Conservation (phyloP, 805 yeast species). For the Nadsonia fulvescens region DNA sequence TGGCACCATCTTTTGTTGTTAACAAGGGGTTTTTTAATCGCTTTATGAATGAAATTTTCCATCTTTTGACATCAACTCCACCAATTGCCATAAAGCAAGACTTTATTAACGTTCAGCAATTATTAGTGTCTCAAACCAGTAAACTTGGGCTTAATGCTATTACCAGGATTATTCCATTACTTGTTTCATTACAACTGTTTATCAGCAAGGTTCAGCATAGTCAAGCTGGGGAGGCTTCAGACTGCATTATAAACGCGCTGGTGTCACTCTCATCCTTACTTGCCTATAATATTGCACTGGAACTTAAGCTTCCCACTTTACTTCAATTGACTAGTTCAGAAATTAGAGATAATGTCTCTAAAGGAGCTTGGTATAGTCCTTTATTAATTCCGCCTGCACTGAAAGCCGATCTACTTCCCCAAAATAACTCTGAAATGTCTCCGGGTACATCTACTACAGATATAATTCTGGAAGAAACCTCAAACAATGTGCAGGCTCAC, state of each 20-base stretch:
- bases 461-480: too few relatives aligned
- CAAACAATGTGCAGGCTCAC: too few relatives aligned
- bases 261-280: constrained; percentile 3
- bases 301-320: constrained; percentile 3
- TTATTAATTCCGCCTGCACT: constrained; percentile 5
- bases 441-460: too few relatives aligned
- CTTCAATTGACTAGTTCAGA: constrained; percentile 3
- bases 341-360: constrained; percentile 1
- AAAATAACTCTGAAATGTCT: too few relatives aligned
- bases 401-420: too few relatives aligned
- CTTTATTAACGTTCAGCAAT: constrained; percentile 4
- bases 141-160: too few relatives aligned
- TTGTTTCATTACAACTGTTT: too few relatives aligned
- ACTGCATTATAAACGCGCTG: constrained; percentile 3
- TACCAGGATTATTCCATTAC: too few relatives aligned
- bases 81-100: constrained; percentile 5
- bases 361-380: constrained; percentile 4
- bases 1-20: constrained; percentile 4
- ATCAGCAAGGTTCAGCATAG: too few relatives aligned
- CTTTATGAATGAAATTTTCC: constrained; percentile 2
- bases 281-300: constrained; percentile 5
- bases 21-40: constrained; percentile 4
- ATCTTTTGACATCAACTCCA: constrained; percentile 2
- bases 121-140: constrained; percentile 4
- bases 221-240: too few relatives aligned